Evolutionary conservation across 306 rosid species (phyloP).

Genomic region (Ammopiptanthus mongolicus): DNA sequence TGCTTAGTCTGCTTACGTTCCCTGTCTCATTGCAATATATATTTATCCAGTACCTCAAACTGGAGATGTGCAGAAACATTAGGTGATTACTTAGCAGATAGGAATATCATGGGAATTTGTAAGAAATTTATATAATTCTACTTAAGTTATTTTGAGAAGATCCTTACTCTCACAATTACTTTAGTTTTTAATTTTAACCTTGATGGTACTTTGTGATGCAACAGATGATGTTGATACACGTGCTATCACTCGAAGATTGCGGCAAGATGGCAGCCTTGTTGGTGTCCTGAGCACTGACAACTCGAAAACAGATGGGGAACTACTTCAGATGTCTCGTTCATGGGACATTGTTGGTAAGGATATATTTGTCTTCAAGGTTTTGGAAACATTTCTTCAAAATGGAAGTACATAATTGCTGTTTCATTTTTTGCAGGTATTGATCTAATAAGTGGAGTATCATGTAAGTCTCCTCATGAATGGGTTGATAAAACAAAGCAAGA

Average conservation of each 20-base stretch:
- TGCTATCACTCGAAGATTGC: conserved; percentile 85
- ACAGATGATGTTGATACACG: conserved; percentile 96
- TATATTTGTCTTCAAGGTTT: background rate
- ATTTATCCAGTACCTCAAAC: conserved; percentile 1
- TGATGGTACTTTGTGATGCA: conserved; percentile 23
- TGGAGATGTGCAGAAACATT: conserved; percentile 69
- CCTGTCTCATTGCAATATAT: background rate
- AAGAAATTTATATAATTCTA: conserved; percentile 30
- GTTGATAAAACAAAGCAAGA: conserved; percentile 60
- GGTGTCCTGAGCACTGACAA: conserved; percentile 91
- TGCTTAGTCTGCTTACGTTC: background rate
- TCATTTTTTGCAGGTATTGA: conserved; percentile 54
- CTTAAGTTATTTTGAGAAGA: background rate
- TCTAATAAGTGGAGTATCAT: conserved; percentile 90
- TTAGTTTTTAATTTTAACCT: background rate
- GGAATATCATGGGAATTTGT: conserved; percentile 98
- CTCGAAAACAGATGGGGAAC: conserved; percentile 74
- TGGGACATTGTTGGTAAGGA: conserved; percentile 14
- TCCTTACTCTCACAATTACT: background rate
- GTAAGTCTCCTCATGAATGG: conserved; percentile 82
- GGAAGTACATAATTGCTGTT: background rate
- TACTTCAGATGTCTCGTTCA: conserved; percentile 58
- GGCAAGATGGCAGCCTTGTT: conserved; percentile 92
- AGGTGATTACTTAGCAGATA: conserved; percentile 72
- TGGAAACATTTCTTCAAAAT: background rate